Percentiles rank a stretch among this genome's conserved stretches.
Conservation (phyloP, 2,329 filamentous ascomycete species). For the Aspergillus texensis region DNA sequence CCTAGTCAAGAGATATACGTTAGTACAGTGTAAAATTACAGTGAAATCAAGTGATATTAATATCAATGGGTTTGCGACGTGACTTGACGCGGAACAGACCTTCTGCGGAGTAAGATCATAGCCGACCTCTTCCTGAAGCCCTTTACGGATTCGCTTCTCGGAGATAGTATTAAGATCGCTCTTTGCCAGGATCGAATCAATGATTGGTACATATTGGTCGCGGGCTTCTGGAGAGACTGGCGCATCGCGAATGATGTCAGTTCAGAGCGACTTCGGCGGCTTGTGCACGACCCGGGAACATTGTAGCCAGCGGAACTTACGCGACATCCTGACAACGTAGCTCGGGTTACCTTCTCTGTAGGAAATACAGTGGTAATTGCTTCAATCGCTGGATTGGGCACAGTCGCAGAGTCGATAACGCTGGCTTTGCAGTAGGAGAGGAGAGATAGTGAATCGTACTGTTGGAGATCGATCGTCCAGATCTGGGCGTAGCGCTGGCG, state of each 20-base stretch:
- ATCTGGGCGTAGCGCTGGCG: constrained; percentile 36
- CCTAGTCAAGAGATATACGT: constrained; percentile 45
- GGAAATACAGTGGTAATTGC: constrained; percentile 11
- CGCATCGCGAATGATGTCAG: constrained; percentile 25
- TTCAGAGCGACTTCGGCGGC: constrained; percentile 21
- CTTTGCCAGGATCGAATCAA: constrained; percentile 62
- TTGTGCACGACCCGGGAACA: constrained; percentile 23
- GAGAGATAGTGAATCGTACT: constrained; percentile 12
- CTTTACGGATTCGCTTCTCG: constrained; percentile 66
- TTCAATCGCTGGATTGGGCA: constrained; percentile 12
- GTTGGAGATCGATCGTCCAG: constrained; percentile 22
- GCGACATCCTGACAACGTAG: constrained; percentile 36
- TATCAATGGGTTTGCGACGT: constrained; percentile 13
- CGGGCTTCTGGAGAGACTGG: constrained; percentile 54
- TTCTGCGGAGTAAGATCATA: constrained; percentile 66
- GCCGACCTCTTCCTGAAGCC: constrained; percentile 61
- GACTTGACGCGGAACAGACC: constrained; percentile 43
- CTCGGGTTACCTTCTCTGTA: constrained; percentile 10
- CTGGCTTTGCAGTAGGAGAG: constrained; percentile 2
- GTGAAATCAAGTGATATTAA: neutral
- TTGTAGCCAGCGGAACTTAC: constrained; percentile 33
- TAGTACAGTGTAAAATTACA: constrained; percentile 12
- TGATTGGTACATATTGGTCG: constrained; percentile 59
- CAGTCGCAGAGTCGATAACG: constrained; percentile 2
- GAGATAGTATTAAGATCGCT: constrained; percentile 67